Percentiles rank a stretch among this genome's conserved stretches.
These are phyloP conservation scores for Hebeloma cylindrosporum DNA, from an alignment of 768 basidiomycete genomes.

Conservation along the genomic window DNA sequence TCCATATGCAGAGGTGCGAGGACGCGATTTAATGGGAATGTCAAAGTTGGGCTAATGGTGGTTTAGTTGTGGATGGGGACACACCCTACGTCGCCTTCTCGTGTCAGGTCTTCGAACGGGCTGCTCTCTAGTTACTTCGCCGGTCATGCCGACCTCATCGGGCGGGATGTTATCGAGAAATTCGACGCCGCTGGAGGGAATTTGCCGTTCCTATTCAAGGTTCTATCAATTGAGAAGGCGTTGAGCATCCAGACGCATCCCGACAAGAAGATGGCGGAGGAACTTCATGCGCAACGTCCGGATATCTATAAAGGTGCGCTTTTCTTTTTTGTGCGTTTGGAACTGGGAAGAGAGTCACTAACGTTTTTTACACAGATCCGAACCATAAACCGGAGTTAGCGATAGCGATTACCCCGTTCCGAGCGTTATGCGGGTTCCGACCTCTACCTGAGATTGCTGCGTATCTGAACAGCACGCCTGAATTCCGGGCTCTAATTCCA, in stretches of 20 bases:
- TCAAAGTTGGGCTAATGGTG: conserved; percentile 10
- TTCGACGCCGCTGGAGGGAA: conserved; percentile 62
- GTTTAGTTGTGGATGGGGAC: conserved; percentile 98
- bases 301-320: conserved; percentile 86
- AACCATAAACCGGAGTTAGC: conserved; percentile 99
- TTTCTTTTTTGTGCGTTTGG: background rate
- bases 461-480: conserved; percentile 68
- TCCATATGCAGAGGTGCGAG: conserved; percentile 92
- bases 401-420: conserved; percentile 90
- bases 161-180: conserved; percentile 49
- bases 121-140: conserved; percentile 62
- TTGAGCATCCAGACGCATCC: conserved; percentile 93
- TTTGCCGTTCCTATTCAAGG: conserved; percentile 91
- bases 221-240: conserved; percentile 86
- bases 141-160: conserved; percentile 68
- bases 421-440: conserved; percentile 90
- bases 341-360: too few relatives aligned
- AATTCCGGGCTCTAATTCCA: conserved; percentile 74
- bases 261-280: conserved; percentile 78
- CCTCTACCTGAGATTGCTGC: conserved; percentile 72
- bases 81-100: conserved; percentile 67
- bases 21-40: background rate
- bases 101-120: conserved; percentile 34
- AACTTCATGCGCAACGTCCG: conserved; percentile 64
- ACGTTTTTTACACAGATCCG: conserved; percentile 51